These are phyloP conservation scores for Salix suchowensis DNA, from an alignment of 345 rosid species.

Conservation along the genomic window DNA sequence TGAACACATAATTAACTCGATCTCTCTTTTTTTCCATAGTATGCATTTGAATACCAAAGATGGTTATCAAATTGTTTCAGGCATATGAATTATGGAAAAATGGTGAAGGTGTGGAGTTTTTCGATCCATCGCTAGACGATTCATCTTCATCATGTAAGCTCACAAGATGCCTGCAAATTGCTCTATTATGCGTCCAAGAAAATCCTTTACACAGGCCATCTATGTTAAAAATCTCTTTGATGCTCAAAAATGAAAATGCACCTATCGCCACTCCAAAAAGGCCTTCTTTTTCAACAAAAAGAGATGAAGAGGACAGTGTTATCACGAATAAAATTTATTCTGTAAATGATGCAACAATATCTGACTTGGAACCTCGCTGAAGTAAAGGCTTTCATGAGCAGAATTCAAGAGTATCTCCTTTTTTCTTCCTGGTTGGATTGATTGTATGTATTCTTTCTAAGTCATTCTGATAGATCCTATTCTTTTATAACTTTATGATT, in stretches of 20 bases:
- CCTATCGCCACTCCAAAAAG: conserved; percentile 1
- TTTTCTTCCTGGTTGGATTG: no score
- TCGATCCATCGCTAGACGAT: conserved; percentile 19
- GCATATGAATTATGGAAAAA: conserved; percentile 21
- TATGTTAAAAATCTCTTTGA: conserved; percentile 12
- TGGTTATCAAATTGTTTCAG: not conserved
- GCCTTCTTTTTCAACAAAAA: conserved; percentile 10
- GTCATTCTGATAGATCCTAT: no score
- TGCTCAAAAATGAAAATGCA: conserved; percentile 11
- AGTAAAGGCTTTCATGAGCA: no score
- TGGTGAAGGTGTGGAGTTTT: conserved; percentile 7
- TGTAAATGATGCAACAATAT: not conserved
- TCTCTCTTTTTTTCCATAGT: no score
- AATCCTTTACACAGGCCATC: conserved; percentile 20
- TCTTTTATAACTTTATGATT: no score
- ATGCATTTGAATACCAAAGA: not conserved
- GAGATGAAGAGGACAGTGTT: not conserved
- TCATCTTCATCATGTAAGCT: conserved; percentile 4
- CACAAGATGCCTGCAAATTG: conserved; percentile 17
- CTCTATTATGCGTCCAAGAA: conserved; percentile 23
- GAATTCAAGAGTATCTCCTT: no score
- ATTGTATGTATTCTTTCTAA: no score
- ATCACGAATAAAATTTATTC: not conserved
- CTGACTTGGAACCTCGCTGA: conserved; percentile 11
- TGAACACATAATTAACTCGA: not conserved